Percentiles rank a stretch among this genome's conserved stretches.
phyloP scores from a whole-genome alignment of 331 rosid genomes.

The Malus hybrid region DNA sequence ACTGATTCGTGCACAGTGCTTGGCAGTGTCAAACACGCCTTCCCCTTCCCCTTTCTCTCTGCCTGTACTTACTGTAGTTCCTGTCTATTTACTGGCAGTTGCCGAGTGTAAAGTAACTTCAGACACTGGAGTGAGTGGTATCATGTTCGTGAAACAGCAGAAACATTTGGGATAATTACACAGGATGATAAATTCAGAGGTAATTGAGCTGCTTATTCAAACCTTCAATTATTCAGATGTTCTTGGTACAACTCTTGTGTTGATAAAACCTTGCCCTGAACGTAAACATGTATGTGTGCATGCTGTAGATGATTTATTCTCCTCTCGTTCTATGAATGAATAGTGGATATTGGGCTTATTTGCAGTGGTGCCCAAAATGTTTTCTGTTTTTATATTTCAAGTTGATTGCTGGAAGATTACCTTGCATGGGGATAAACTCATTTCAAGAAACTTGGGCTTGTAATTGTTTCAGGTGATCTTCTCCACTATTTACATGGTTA shows the following conservation, averaged over 20 bases:
- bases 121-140: constrained; percentile 53
- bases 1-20: background rate
- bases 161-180: constrained; percentile 70
- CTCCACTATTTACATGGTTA: background rate
- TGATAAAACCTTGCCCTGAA: background rate
- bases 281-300: background rate
- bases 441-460: constrained; percentile 51
- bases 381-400: constrained; percentile 59
- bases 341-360: constrained; percentile 2
- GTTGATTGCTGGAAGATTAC: constrained; percentile 81
- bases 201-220: constrained; percentile 15
- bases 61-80: background rate
- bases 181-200: constrained; percentile 58
- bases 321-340: background rate
- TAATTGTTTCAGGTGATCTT: constrained; percentile 3
- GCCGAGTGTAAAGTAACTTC: constrained; percentile 57
- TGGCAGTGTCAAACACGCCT: background rate
- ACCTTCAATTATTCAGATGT: background rate
- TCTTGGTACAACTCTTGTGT: background rate
- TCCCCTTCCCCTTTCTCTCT: background rate
- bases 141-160: constrained; percentile 78
- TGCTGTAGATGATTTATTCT: background rate
- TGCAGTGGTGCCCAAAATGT: constrained; percentile 82
- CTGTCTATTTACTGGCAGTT: constrained; percentile 38
- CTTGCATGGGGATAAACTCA: constrained; percentile 66